phyloP scores from a whole-genome alignment of 2,329 filamentous ascomycete genomes.

The Rutstroemia sp. region DNA sequence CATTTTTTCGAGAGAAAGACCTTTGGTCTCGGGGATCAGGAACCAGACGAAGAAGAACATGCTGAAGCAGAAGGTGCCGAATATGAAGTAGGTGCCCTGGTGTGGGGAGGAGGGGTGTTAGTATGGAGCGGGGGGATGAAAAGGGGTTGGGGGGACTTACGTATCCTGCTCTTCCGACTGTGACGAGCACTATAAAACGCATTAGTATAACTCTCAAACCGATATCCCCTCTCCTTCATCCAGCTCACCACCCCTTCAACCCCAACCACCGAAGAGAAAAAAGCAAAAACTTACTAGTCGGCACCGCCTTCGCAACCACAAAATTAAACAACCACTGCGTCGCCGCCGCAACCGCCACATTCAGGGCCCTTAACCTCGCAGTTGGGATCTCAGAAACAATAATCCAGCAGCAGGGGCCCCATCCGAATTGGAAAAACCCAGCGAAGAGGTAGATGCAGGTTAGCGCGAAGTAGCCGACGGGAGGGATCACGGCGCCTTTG shows the following conservation, averaged over 20 bases:
- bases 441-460: slow-evolving; percentile 68
- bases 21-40: slow-evolving; percentile 59
- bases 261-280: no score
- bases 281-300: slow-evolving; percentile 40
- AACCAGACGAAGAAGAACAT: slow-evolving; percentile 40
- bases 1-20: slow-evolving; percentile 46
- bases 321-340: slow-evolving; percentile 73
- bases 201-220: background rate
- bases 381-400: slow-evolving; percentile 65
- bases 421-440: slow-evolving; percentile 60
- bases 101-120: background rate
- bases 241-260: no score
- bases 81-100: slow-evolving; percentile 55
- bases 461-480: slow-evolving; percentile 63
- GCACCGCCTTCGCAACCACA: slow-evolving; percentile 59
- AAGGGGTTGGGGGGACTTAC: background rate
- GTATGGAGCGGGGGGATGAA: no score
- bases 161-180: slow-evolving; percentile 36
- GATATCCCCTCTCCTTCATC: no score
- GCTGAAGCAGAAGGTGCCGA: slow-evolving; percentile 55
- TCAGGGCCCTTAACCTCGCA: slow-evolving; percentile 56
- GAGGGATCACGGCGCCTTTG: slow-evolving; percentile 44
- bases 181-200: slow-evolving; percentile 37
- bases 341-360: slow-evolving; percentile 60
- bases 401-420: slow-evolving; percentile 63